Base-by-base conservation (phyloP, 129 eudicot genomes). In the Chrysanthemum makinoi region DNA sequence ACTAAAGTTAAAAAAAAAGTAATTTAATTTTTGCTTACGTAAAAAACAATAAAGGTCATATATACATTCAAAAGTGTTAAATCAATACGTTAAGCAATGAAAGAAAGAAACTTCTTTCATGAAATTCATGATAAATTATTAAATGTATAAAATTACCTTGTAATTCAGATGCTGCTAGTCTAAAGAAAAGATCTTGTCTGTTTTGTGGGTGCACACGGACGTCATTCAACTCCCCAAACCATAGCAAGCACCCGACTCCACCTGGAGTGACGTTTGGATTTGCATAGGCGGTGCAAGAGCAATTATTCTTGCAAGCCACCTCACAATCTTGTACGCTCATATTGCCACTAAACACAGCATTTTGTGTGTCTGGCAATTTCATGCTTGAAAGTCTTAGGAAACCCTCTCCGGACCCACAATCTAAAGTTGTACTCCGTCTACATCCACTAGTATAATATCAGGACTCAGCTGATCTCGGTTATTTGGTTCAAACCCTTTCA, bases 251-350 rank as follows among this genome's bases (percentile, higher is more conserved):
- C 22, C 83, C 86, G 19, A 54, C 65, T 51, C 80, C 80, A 6
- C 80, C 76, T 13, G 55, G 54, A 47, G 68, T 78, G 49, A 73
- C 39, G 39, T 82, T 52, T 39, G 70, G 17, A 72, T 72, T 72
- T 60, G 76, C 49, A 70, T 56, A 70, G 6, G 56, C 65, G 0
- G 66, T 68, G 47, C 83, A 82, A 6, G 30, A 46, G 70, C 83
- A 78, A 39, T 82, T 69, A 68, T 6, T 63, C 49, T 65, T 72
- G 64, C 83, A 77, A 3, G 49, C 53, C 10, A 39, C 56, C 72
- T 65, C 72, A 64, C 86, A 82, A 22, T 82, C 83, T 28, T 20
- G 54, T 17, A 68, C 83, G 10, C 75, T 77, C 86, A 77, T 72
- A 46, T 55, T 68, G 18, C 50, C 11, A 78, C 73, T 48, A 58